Base-by-base conservation (phyloP, 2,329 filamentous ascomycete genomes). In the Aspergillus hiratsukae region DNA sequence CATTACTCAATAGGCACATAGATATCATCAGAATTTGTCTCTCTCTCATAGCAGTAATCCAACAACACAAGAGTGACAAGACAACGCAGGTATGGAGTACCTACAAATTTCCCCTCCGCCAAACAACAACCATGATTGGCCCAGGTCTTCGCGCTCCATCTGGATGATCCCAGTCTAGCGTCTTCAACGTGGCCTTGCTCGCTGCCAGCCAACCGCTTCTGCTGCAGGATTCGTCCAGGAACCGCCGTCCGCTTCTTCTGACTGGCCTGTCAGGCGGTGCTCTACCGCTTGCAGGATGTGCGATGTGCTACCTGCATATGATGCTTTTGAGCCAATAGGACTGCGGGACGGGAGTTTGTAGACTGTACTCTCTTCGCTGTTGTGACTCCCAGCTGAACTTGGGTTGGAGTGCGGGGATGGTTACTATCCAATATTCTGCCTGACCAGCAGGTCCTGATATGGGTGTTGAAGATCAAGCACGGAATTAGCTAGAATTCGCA, bases 161-260 rank as follows among this genome's bases (percentile, higher is more conserved):
- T 41, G 35, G 19, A 49, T 54, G 31, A 57, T 52, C 51, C 57
- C 51, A 49, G 60, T 53, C 48, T 62, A 63, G 64, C 58, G 60
- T 46, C 55, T 49, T 54, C 64, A 64, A 66, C 64, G 62, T 66
- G 64, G 64, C 62, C 58, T 59, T 50, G 29, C 28, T 59, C 56
- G 49, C 55, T 53, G 55, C 61, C 61, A 62, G 57, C 61, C 45
- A 61, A 55, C 55, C 54, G 28, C 46, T 57, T 56, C 60, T 51
- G 35, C 55, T 51, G 49, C 43, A 52, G 27, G 53, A 58, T 64
- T 59, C 58, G 61, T 48, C 54, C 61, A 58, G 53, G 59, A 60
- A 61, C 57, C 59, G 58, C 54, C 60, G 25, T 43, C 45, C 41
- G 46, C 56, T 17, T 10, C 43, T 27, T 46, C 43, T 46, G 43